These are phyloP conservation scores for Fragaria ananassa DNA, from an alignment of 306 rosid species.

Conservation along the genomic window DNA sequence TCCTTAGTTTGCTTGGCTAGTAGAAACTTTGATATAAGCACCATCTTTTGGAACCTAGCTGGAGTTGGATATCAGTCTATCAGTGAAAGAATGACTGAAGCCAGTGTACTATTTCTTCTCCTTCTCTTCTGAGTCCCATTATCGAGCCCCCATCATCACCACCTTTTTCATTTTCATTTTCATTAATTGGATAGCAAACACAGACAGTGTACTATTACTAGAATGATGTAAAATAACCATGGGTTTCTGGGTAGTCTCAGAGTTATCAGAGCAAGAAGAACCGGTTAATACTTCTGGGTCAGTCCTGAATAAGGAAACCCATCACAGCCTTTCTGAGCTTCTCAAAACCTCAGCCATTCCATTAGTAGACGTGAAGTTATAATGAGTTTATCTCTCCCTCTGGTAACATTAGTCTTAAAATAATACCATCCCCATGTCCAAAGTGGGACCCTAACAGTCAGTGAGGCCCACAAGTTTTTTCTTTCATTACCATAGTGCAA, in stretches of 20 bases:
- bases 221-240: neutral
- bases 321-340: neutral
- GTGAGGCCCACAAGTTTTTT: neutral
- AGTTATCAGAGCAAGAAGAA: neutral
- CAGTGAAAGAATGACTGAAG: neutral
- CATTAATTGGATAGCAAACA: neutral
- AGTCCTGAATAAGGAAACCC: neutral
- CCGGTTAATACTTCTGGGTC: neutral
- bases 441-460: neutral
- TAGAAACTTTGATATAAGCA: neutral
- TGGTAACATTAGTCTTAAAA: neutral
- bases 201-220: neutral
- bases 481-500: neutral
- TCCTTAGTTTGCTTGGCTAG: neutral
- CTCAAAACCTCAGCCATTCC: neutral
- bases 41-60: neutral
- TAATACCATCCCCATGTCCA: neutral
- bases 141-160: neutral
- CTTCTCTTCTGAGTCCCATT: neutral
- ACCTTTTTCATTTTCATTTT: neutral
- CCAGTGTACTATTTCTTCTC: neutral
- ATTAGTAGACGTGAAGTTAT: too few species aligned
- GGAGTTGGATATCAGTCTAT: neutral
- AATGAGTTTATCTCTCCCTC: too few species aligned
- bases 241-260: neutral